Evolutionary conservation across 768 basidiomycete genomes (phyloP), one percentile per base, ranked within the genome.

Genomic region (Serendipita sp.): DNA sequence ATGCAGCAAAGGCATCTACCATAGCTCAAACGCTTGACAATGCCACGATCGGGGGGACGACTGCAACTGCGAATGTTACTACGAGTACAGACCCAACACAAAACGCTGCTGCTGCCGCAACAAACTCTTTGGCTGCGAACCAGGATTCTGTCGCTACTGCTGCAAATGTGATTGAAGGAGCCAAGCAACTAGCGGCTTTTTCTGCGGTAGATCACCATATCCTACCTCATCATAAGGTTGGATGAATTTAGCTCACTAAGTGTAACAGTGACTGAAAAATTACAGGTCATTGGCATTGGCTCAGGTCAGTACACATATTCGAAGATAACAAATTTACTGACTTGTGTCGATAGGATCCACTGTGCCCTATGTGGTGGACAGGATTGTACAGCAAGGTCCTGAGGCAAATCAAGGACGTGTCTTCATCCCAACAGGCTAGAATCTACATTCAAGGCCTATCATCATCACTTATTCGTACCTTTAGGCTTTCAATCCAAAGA

Each of bases 331-430:
- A 13, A 30, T n/a, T 35, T 53, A 56, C 64, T 37, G 48, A 58
- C 10, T 7, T 1, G 13, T n/a, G 41, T 24, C 54, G 13, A 2
- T 66, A 85, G 91, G 92, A 45, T 92, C 92, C 5, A 97, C 93
- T 1, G 93, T 97, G 0, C 92, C 92, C 2, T 99, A 95, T 71
- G 93, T 98, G 63, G 93, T 99, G 28, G 93, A 99, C 69, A 81
- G 93, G 63, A 94, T 99, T 65, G 80, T 92, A 10, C 81, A 86
- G 67, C 92, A 96, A 73, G 93, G 92, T 1, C 67, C 70, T 13
- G 83, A 81, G 38, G 76, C 81, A 11, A 99, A 99, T 78, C 80
- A 80, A 70, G 79, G 81, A 24, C 83, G 95, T 30, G 81, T 94
- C 3, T 96, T 96, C 74, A 83, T 96, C 65, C 92, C 93, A 3